Conservation (phyloP, 2,329 filamentous ascomycete species). For the Xylariales sp. region DNA sequence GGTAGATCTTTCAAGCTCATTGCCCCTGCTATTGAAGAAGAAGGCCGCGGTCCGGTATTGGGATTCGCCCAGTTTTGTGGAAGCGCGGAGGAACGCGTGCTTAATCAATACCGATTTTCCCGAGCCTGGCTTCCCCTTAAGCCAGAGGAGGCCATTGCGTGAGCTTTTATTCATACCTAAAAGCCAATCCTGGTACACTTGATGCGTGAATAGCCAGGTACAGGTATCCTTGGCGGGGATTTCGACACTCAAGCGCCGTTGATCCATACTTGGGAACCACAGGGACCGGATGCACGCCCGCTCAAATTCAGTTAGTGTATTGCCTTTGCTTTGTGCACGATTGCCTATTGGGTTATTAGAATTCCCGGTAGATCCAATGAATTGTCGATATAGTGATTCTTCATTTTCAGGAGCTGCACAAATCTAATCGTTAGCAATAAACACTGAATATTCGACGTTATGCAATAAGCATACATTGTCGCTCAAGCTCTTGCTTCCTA, state of each 20-base stretch:
- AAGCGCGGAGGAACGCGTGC: slow-evolving; percentile 19
- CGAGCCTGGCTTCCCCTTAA: slow-evolving; percentile 27
- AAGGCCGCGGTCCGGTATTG: slow-evolving; percentile 21
- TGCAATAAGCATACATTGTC: no score
- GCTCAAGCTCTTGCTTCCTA: no score
- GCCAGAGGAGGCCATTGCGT: slow-evolving; percentile 23
- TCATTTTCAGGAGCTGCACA: no score
- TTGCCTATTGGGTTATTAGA: no score
- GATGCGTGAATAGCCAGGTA: neutral
- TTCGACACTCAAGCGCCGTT: neutral
- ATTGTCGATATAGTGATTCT: no score
- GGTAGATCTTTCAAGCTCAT: slow-evolving; percentile 36
- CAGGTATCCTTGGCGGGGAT: neutral
- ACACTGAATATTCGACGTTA: no score
- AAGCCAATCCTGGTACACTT: neutral
- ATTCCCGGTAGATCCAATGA: no score
- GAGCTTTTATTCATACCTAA: slow-evolving; percentile 6
- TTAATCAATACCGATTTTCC: slow-evolving; percentile 40
- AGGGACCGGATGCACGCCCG: no score
- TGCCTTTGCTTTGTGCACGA: no score
- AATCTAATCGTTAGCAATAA: no score
- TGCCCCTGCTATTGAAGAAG: slow-evolving; percentile 44
- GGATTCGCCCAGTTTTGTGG: neutral
- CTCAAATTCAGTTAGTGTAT: no score
- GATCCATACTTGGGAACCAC: neutral